Conservation (phyloP, 805 yeast species). For the Candida incommunis region DNA sequence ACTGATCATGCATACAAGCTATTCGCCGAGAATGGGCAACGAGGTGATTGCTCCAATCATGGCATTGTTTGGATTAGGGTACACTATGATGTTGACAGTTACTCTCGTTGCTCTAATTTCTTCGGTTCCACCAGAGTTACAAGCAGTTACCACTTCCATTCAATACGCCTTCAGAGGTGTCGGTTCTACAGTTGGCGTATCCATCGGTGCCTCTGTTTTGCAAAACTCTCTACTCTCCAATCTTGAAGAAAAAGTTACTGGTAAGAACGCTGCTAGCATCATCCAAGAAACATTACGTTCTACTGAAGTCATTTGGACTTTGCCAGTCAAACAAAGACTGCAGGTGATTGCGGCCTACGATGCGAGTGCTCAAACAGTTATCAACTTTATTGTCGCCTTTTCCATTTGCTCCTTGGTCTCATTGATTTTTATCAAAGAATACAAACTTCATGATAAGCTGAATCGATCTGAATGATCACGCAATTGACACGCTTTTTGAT, state of each 20-base stretch:
- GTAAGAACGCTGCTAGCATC: slow-evolving; percentile 31
- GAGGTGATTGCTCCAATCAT: slow-evolving; percentile 17
- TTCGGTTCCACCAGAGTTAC: slow-evolving; percentile 48
- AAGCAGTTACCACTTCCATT: slow-evolving; percentile 73
- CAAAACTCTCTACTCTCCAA: slow-evolving; percentile 28
- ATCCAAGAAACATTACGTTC: slow-evolving; percentile 33
- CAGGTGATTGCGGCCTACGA: background rate
- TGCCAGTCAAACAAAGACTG: background rate
- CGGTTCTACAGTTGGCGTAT: slow-evolving; percentile 66
- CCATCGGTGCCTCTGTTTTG: slow-evolving; percentile 48
- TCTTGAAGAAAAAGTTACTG: slow-evolving; percentile 18
- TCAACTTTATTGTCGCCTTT: background rate
- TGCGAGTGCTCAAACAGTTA: background rate
- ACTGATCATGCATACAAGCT: slow-evolving; percentile 18
- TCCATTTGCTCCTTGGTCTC: background rate
- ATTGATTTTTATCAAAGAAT: background rate
- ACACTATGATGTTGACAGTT: slow-evolving; percentile 48
- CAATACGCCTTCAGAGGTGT: slow-evolving; percentile 73
- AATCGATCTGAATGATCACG: background rate
- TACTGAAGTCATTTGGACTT: slow-evolving; percentile 30
- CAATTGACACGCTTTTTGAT: no score
- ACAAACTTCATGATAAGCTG: background rate
- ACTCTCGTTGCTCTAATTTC: slow-evolving; percentile 59
- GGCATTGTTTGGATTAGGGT: slow-evolving; percentile 47
- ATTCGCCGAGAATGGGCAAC: slow-evolving; percentile 3